These are phyloP conservation scores for Claviceps monticola DNA, from an alignment of 2,329 filamentous ascomycete genomes.

Conservation along the genomic window DNA sequence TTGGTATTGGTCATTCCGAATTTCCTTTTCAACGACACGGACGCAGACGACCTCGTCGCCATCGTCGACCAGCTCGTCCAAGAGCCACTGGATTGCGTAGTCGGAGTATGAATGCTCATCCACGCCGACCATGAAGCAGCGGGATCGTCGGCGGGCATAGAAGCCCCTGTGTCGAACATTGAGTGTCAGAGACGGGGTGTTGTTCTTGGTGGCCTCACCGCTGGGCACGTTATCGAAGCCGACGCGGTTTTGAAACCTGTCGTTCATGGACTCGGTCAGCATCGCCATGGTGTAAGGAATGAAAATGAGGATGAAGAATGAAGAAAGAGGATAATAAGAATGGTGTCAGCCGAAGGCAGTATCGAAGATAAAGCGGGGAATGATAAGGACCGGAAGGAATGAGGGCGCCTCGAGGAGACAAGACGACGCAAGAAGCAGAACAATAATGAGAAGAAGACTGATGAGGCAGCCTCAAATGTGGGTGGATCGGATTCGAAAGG, in stretches of 20 bases:
- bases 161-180: conserved; percentile 81
- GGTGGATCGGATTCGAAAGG: background rate
- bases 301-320: background rate
- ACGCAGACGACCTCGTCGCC: conserved; percentile 89
- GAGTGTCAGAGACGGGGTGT: conserved; percentile 59
- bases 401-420: background rate
- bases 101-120: conserved; percentile 88
- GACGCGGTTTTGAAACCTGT: conserved; percentile 45
- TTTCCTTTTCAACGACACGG: conserved; percentile 73
- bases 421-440: background rate
- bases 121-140: conserved; percentile 81
- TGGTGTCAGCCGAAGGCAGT: too few species aligned
- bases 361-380: too few species aligned
- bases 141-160: conserved; percentile 62
- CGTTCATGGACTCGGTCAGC: conserved; percentile 27
- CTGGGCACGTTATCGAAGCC: conserved; percentile 46
- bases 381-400: too few species aligned
- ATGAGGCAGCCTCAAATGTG: background rate
- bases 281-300: conserved; percentile 21
- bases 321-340: background rate
- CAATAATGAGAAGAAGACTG: background rate
- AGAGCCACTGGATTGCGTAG: conserved; percentile 81
- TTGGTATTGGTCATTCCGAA: conserved; percentile 59
- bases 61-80: conserved; percentile 85
- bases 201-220: conserved; percentile 44